These are phyloP conservation scores for Calonectria pteridis DNA, from an alignment of 2,329 filamentous ascomycete genomes.

Conservation along the genomic window DNA sequence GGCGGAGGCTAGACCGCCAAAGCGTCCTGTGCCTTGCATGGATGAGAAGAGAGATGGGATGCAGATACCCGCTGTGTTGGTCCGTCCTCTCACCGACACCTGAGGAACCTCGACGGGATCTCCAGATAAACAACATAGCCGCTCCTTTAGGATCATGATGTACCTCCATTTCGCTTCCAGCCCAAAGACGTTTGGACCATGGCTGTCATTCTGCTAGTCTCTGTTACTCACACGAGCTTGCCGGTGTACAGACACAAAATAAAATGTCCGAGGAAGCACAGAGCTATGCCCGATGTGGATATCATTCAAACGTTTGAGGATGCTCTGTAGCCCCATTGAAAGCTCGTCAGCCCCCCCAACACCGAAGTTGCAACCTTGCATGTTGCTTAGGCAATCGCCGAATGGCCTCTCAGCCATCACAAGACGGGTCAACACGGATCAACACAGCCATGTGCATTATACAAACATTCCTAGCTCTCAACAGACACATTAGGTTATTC, in stretches of 20 bases:
- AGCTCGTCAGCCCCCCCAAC: constrained; percentile 20
- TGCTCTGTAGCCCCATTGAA: constrained; percentile 14
- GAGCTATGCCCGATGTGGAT: constrained; percentile 40
- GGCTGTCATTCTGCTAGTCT: constrained; percentile 40
- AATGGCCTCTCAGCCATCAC: background rate
- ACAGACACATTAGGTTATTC: background rate
- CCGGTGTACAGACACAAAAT: constrained; percentile 55
- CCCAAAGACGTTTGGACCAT: constrained; percentile 19
- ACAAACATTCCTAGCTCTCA: constrained; percentile 9
- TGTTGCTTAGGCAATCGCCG: constrained; percentile 24
- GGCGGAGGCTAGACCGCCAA: constrained; percentile 22
- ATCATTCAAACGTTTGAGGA: constrained; percentile 29
- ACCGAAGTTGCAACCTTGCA: constrained; percentile 22
- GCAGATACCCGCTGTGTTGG: constrained; percentile 36
- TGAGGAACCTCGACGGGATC: constrained; percentile 28
- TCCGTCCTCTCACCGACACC: constrained; percentile 28
- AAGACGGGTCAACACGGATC: background rate
- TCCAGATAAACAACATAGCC: constrained; percentile 34
- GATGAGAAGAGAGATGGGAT: constrained; percentile 27
- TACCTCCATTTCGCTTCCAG: constrained; percentile 15
- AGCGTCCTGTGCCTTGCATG: constrained; percentile 16
- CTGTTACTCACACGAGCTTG: constrained; percentile 52
- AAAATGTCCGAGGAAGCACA: constrained; percentile 55
- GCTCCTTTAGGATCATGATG: constrained; percentile 6
- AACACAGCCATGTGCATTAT: background rate